Base-by-base conservation (phyloP, 306 rosid genomes). In the Benincasa hispida region DNA sequence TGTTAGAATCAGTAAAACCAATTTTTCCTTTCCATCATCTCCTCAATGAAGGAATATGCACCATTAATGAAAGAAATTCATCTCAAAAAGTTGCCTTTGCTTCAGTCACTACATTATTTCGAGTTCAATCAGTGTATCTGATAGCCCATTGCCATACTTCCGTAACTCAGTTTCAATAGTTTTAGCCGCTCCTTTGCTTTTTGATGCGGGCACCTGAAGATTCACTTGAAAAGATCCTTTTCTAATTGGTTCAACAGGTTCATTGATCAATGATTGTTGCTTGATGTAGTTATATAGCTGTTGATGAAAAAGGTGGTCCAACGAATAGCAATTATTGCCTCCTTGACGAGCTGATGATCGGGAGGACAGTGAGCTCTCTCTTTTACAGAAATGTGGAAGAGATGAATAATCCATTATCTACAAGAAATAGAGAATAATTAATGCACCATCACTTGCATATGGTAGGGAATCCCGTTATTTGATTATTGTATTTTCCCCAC, bases 311-410 rank as follows among this genome's bases (percentile, higher is more conserved):
- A 86, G 87, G 72, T 94, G 97, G 78, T 90, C 97, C 82, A 86
- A 62, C 77, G 98, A 89, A 85, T 78, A 94, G 85, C 91, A 92
- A 87, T 79, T 87, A 57, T 84, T 86, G 51, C 60, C 61, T 74
- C 91, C 91, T 65, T 80, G 74, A 21, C 76, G 85, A 41, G 85
- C 83, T 25, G 88, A 81, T 80, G 78, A 82, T 41, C 68, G 85
- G 50, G 98, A 94, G 59, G 97, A 87, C 77, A 93, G 88, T 34
- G 97, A 89, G 69, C 95, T 92, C 80, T 87, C 98, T 66, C 32
- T 81, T 85, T 76, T 83, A 84, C 97, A 91, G 89, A 91, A 93
- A 83, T 90, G 96, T 35, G 98, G 98, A 51, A 94, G 94, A 72
- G 94, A 87, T 30, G 80, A 63, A 78, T 88, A 85, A 77, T 94